Evolutionary conservation across 1,284 basidiomycete genomes (phyloP).

Genomic region (Termitomyces sp.): DNA sequence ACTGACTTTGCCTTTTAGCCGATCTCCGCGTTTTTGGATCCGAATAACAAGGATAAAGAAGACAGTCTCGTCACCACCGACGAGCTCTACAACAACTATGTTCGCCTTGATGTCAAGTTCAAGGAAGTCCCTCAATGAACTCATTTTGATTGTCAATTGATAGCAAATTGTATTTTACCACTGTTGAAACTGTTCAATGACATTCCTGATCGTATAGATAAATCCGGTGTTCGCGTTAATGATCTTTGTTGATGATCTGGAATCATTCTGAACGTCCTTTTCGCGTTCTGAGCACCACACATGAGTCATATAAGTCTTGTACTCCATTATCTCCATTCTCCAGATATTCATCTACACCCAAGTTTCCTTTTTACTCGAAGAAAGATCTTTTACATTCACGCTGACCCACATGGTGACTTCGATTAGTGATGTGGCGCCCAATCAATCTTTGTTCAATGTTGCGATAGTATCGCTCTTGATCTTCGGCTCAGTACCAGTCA

Average conservation of each 20-base stretch:
- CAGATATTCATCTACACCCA: background rate
- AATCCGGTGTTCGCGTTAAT: background rate
- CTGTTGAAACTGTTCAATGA: background rate
- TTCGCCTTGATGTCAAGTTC: slow-evolving; percentile 40
- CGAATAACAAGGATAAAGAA: slow-evolving; percentile 38
- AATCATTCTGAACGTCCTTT: too few species aligned
- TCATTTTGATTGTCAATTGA: background rate
- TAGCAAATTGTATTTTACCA: background rate
- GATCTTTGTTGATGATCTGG: background rate
- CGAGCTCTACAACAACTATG: slow-evolving; percentile 59
- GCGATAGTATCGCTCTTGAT: slow-evolving; percentile 5
- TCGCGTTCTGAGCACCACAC: too few species aligned
- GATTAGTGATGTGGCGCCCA: background rate
- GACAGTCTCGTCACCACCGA: slow-evolving; percentile 54
- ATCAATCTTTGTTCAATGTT: background rate
- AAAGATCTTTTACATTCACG: background rate
- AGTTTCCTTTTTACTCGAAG: background rate
- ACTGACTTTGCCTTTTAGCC: slow-evolving; percentile 27
- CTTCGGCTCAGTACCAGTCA: background rate
- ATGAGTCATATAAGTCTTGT: too few species aligned
- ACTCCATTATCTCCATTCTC: too few species aligned
- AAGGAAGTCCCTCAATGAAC: slow-evolving; percentile 11
- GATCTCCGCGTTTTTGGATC: slow-evolving; percentile 44
- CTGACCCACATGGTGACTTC: background rate
- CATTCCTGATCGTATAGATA: background rate